Conservation (phyloP, 768 basidiomycete genomes). For the Lentinula sp. region DNA sequence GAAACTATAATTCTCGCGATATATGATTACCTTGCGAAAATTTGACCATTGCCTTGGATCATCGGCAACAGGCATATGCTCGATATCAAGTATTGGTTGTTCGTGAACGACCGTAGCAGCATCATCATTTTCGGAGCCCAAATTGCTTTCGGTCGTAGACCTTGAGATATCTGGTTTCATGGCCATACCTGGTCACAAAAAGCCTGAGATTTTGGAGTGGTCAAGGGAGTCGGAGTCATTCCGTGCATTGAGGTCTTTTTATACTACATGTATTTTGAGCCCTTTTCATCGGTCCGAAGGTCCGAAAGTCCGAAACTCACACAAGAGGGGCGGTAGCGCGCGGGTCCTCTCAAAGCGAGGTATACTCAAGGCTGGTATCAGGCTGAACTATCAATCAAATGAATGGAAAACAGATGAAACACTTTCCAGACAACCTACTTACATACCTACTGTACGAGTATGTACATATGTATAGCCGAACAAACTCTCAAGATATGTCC, state of each 20-base stretch:
- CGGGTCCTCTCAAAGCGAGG: not conserved
- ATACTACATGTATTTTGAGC: not conserved
- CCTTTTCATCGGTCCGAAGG: not conserved
- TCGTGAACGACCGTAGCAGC: constrained; percentile 4
- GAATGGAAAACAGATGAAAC: not conserved
- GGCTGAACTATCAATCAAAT: not conserved
- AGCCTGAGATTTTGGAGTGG: not conserved
- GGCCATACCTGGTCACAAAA: not conserved
- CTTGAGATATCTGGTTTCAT: not conserved
- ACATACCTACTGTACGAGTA: not conserved
- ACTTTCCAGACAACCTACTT: not conserved
- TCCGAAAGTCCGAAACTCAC: not conserved
- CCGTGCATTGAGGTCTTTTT: not conserved
- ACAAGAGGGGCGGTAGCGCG: not conserved
- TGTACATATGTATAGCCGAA: not conserved
- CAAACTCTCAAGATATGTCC: not conserved
- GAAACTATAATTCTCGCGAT: not conserved
- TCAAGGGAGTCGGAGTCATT: not conserved
- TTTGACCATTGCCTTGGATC: constrained; percentile 59
- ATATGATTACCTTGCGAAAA: constrained; percentile 41
- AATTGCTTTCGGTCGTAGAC: not conserved
- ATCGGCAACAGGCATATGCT: constrained; percentile 47
- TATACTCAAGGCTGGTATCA: not conserved
- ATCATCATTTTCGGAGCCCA: not conserved
- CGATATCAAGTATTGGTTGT: constrained; percentile 30